These are phyloP conservation scores for Ascocoryne sarcoides DNA, from an alignment of 2,329 filamentous ascomycete genomes.

Conservation along the genomic window DNA sequence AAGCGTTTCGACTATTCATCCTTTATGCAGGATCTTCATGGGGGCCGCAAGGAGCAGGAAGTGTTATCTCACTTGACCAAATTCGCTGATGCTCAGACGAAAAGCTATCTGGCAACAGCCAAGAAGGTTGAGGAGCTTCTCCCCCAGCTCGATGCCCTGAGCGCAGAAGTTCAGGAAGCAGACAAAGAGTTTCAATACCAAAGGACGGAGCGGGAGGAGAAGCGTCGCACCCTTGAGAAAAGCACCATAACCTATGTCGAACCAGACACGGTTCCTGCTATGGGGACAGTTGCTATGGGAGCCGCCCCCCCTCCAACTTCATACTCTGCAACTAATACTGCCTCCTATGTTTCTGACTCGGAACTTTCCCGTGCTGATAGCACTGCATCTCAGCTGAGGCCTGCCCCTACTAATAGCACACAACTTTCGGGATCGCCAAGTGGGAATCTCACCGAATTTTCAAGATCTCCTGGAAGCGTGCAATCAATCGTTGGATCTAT, in stretches of 20 bases:
- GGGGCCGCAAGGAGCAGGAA: slow-evolving; percentile 96
- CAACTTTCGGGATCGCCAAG: slow-evolving; percentile 28
- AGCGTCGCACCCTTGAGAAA: slow-evolving; percentile 82
- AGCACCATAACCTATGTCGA: slow-evolving; percentile 67
- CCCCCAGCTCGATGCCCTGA: slow-evolving; percentile 82
- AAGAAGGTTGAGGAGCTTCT: slow-evolving; percentile 82
- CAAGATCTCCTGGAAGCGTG: slow-evolving; percentile 49
- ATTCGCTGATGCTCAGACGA: slow-evolving; percentile 85
- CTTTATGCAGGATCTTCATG: slow-evolving; percentile 98
- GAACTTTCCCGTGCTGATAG: slow-evolving; percentile 68
- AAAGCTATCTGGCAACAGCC: slow-evolving; percentile 69
- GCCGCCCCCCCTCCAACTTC: slow-evolving; percentile 26
- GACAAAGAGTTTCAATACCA: slow-evolving; percentile 97
- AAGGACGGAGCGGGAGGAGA: slow-evolving; percentile 90
- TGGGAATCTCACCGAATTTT: slow-evolving; percentile 25
- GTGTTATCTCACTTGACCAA: slow-evolving; percentile 89
- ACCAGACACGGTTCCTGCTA: slow-evolving; percentile 48
- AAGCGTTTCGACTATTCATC: slow-evolving; percentile 98
- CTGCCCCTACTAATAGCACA: slow-evolving; percentile 36
- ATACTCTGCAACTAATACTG: slow-evolving; percentile 18
- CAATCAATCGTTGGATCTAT: slow-evolving; percentile 32
- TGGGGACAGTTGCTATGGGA: slow-evolving; percentile 30
- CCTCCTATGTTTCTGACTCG: slow-evolving; percentile 48
- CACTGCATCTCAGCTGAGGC: slow-evolving; percentile 58
- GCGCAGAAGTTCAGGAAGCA: slow-evolving; percentile 79